Conservation (phyloP, 2,329 filamentous ascomycete species). For the Aureobasidium mangrovei region DNA sequence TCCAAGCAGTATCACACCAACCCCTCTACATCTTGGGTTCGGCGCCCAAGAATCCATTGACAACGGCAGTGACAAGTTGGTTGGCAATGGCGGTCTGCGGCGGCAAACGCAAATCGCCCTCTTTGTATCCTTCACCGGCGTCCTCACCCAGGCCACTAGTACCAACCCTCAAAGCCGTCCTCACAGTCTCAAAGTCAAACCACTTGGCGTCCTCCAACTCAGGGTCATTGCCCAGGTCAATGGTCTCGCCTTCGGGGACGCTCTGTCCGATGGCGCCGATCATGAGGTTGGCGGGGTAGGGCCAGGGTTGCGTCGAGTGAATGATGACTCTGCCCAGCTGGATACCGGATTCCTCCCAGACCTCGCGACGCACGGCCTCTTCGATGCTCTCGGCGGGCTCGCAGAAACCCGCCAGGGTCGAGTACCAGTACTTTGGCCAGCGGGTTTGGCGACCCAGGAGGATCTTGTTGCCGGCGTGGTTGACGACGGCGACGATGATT, state of each 20-base stretch:
- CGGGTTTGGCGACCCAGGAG: conserved; percentile 78
- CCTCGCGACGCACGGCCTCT: conserved; percentile 43
- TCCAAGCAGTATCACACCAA: background rate
- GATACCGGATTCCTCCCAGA: conserved; percentile 43
- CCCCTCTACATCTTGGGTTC: conserved; percentile 33
- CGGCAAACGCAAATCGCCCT: conserved; percentile 71
- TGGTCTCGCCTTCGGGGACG: conserved; percentile 63
- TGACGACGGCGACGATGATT: conserved; percentile 90
- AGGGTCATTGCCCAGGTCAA: conserved; percentile 77
- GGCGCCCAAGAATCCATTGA: conserved; percentile 59
- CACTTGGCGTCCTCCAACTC: conserved; percentile 86
- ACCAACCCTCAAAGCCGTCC: conserved; percentile 60
- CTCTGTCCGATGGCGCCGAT: conserved; percentile 74
- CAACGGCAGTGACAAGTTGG: conserved; percentile 71
- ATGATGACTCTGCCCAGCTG: conserved; percentile 42
- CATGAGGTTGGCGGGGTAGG: conserved; percentile 47
- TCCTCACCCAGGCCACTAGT: conserved; percentile 58
- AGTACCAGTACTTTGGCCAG: conserved; percentile 81
- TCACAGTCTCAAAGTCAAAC: conserved; percentile 74
- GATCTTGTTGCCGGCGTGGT: conserved; percentile 64
- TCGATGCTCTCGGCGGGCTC: conserved; percentile 44
- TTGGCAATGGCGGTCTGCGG: conserved; percentile 87
- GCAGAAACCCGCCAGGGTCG: conserved; percentile 58
- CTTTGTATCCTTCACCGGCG: conserved; percentile 58
- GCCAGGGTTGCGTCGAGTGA: conserved; percentile 45